These are phyloP conservation scores for Tubosaeta sp. DNA, from an alignment of 768 basidiomycete genomes.

Conservation along the genomic window DNA sequence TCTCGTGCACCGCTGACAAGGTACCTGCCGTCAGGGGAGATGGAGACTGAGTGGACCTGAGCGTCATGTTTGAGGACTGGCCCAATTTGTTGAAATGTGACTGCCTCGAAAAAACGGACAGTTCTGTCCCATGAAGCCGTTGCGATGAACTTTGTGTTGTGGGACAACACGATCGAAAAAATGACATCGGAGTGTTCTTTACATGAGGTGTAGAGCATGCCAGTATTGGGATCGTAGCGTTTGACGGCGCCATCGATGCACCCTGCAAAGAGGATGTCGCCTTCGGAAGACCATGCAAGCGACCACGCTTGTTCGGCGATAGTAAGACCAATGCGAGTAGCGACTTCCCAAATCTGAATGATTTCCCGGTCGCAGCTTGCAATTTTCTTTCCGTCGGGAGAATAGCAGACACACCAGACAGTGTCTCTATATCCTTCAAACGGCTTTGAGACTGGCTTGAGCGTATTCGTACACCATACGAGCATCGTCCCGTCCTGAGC, in stretches of 20 bases:
- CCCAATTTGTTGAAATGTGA: conserved; percentile 15
- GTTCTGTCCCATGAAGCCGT: conserved; percentile 29
- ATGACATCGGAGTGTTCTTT: conserved; percentile 18
- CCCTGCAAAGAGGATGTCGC: conserved; percentile 14
- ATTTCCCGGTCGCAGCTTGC: conserved; percentile 19
- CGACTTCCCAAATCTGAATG: conserved; percentile 15
- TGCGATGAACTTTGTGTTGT: conserved; percentile 16
- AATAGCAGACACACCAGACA: conserved; percentile 18
- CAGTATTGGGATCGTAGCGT: conserved; percentile 7
- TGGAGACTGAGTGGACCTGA: conserved; percentile 8
- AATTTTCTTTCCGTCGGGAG: conserved; percentile 15
- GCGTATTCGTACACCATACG: conserved; percentile 13
- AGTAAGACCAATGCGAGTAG: neutral
- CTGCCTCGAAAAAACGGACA: conserved; percentile 25
- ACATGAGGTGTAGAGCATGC: neutral
- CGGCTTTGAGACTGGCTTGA: conserved; percentile 7
- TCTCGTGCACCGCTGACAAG: conserved; percentile 19
- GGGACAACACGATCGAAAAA: conserved; percentile 19
- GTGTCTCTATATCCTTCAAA: conserved; percentile 7
- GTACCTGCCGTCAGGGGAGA: conserved; percentile 12
- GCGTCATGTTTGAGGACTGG: conserved; percentile 13
- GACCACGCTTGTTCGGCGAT: conserved; percentile 18
- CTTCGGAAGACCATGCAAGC: conserved; percentile 16
- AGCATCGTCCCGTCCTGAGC: conserved; percentile 13
- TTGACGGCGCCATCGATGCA: conserved; percentile 16